Percentiles rank a stretch among this genome's conserved stretches.
Conservation (phyloP, 805 yeast species). For the Myxozyma nipponensis region DNA sequence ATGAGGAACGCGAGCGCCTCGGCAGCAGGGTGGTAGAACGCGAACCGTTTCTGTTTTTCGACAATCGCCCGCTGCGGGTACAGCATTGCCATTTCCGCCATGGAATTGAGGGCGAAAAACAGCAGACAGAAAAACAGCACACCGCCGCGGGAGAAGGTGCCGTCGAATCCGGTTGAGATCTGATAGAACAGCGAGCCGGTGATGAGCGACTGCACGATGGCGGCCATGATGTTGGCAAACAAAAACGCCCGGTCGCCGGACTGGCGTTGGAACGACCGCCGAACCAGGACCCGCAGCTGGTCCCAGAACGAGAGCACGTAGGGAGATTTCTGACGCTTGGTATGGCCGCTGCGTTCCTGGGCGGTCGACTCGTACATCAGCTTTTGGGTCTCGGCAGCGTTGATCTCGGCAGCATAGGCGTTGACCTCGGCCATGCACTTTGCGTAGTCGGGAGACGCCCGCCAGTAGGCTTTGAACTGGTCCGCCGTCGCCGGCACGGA, state of each 20-base stretch:
- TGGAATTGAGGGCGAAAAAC: slow-evolving; percentile 45
- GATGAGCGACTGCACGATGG: slow-evolving; percentile 52
- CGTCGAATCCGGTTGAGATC: slow-evolving; percentile 47
- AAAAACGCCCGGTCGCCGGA: slow-evolving; percentile 55
- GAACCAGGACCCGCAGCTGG: slow-evolving; percentile 42
- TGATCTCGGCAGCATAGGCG: slow-evolving; percentile 11
- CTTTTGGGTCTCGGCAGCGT: slow-evolving; percentile 28
- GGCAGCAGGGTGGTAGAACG: slow-evolving; percentile 58
- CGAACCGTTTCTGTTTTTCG: slow-evolving; percentile 47
- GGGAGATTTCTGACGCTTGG: slow-evolving; percentile 39
- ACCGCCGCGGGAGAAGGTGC: slow-evolving; percentile 63
- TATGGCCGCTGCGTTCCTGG: slow-evolving; percentile 40
- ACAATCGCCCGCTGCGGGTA: slow-evolving; percentile 53
- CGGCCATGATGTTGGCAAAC: slow-evolving; percentile 45
- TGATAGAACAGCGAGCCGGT: slow-evolving; percentile 59
- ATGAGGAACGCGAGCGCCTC: slow-evolving; percentile 60
- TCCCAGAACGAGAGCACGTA: slow-evolving; percentile 43
- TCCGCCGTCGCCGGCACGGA: slow-evolving; percentile 49
- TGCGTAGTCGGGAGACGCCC: slow-evolving; percentile 43
- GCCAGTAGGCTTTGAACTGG: slow-evolving; percentile 46
- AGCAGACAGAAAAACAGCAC: slow-evolving; percentile 44
- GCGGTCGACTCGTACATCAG: slow-evolving; percentile 34
- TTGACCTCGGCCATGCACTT: slow-evolving; percentile 46
- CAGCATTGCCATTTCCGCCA: slow-evolving; percentile 43
- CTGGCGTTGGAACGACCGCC: slow-evolving; percentile 42